Evolutionary conservation across 257 asterid species (phyloP), one percentile per base, ranked within the genome.

Genomic region (Scutellaria minor): DNA sequence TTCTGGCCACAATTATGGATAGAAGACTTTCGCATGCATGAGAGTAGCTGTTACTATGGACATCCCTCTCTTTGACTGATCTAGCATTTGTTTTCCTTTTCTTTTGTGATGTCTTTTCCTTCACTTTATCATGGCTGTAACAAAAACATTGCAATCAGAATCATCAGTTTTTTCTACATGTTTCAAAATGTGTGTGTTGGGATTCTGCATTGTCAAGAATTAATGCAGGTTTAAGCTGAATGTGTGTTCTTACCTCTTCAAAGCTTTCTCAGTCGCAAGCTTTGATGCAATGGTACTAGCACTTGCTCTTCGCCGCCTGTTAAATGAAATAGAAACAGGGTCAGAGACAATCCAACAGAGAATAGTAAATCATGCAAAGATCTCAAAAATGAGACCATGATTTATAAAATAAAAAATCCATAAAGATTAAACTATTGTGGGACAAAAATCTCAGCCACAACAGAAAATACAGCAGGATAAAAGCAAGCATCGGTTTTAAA

Each of bases 11-110:
- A 63, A 92, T 82, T 13, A 92, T 69, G 69, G 98, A 95, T 1
- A 95, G 87, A 70, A 95, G 97, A 80, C 87, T 88, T 77, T 95
- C 98, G 31, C 96, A 92, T 48, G 97, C 91, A 56, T 84, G 95
- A 47, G 89, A 84, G 66, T 76, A 77, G 85, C 87, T 90, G 83
- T 81, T 84, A 54, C 80, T 10, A 74, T 88, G 84, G 60, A 74
- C 58, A 37, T 83, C 84, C 62, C 88, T 85, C 63, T 80, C 92
- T 64, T 79, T 81, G 35, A 48, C 64, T n/a, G 73, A 59, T 83
- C 78, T 89, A 18, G 66, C 48, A 42, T 66, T 76, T 70, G 64
- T 71, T 76, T 81, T 88, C 82, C 81, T 89, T 71, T 83, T 89
- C 75, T 85, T 90, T 6, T 74, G 79, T 11, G 80, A 63, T 57